phyloP scores from a whole-genome alignment of 129 eudicot genomes.

The Pittosporum tobira region DNA sequence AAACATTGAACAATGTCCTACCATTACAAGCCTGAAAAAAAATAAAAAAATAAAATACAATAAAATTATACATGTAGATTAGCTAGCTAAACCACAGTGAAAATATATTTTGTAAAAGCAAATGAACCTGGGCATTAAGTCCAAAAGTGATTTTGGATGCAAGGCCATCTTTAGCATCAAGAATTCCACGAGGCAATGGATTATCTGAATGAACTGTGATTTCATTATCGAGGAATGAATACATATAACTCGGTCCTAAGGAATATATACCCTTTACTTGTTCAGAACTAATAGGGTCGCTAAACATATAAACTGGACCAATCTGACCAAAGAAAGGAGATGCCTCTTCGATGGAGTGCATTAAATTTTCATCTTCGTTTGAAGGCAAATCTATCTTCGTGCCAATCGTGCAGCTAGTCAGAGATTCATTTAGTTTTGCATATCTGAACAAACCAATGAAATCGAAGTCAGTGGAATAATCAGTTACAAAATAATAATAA shows the following conservation, averaged over 20 bases:
- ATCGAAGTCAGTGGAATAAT: conserved; percentile 11
- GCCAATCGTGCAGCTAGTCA: conserved; percentile 75
- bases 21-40: conserved; percentile 79
- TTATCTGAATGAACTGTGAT: conserved; percentile 46
- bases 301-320: conserved; percentile 85
- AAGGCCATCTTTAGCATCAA: conserved; percentile 88
- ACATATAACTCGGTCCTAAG: conserved; percentile 96
- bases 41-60: neutral
- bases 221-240: conserved; percentile 85
- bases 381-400: conserved; percentile 41
- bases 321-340: conserved; percentile 81
- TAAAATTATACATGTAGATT: neutral
- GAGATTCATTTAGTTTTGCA: conserved; percentile 64
- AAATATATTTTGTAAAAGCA: neutral
- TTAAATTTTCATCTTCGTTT: conserved; percentile 41
- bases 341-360: conserved; percentile 44
- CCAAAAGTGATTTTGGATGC: conserved; percentile 90
- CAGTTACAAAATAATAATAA: neutral
- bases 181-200: conserved; percentile 69
- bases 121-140: conserved; percentile 91
- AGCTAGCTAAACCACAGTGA: neutral
- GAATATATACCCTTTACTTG: conserved; percentile 76
- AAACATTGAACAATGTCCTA: conserved; percentile 70
- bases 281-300: conserved; percentile 77
- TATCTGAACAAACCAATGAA: conserved; percentile 47